Percentiles rank a stretch among this genome's conserved stretches.
These are phyloP conservation scores for Penicillium hordei DNA, from an alignment of 2,329 filamentous ascomycete genomes.

Conservation along the genomic window DNA sequence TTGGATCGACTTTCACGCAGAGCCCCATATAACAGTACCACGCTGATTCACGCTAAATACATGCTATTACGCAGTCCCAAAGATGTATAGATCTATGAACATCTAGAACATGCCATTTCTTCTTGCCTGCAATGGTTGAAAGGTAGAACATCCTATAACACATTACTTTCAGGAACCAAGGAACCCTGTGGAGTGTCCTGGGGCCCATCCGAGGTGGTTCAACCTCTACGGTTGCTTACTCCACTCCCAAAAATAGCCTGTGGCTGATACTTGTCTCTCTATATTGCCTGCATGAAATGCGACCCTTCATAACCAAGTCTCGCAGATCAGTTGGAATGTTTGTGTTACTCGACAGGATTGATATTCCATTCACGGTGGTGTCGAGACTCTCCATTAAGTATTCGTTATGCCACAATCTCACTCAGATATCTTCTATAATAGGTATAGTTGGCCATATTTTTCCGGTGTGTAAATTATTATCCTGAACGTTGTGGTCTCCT, in stretches of 20 bases:
- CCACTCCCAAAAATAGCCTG: constrained; percentile 9
- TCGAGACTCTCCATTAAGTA: not conserved
- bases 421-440: not conserved
- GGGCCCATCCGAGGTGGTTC: not conserved
- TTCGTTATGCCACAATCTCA: not conserved
- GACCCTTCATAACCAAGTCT: not conserved
- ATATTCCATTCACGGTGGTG: not conserved
- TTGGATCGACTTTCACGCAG: not conserved
- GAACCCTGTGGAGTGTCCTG: not conserved
- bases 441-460: not conserved
- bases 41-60: not conserved
- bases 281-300: not conserved
- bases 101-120: too few relatives aligned
- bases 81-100: not conserved
- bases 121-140: not conserved
- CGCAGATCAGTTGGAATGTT: not conserved
- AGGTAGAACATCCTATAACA: not conserved
- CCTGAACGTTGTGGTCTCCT: not conserved
- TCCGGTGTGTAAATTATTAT: not conserved
- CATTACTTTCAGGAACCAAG: not conserved
- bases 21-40: not conserved
- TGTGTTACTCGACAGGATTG: not conserved
- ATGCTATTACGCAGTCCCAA: not conserved
- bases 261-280: not conserved
- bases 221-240: not conserved